Conservation (phyloP, 2,329 filamentous ascomycete genomes). For the Pestalotiopsis sp. region DNA sequence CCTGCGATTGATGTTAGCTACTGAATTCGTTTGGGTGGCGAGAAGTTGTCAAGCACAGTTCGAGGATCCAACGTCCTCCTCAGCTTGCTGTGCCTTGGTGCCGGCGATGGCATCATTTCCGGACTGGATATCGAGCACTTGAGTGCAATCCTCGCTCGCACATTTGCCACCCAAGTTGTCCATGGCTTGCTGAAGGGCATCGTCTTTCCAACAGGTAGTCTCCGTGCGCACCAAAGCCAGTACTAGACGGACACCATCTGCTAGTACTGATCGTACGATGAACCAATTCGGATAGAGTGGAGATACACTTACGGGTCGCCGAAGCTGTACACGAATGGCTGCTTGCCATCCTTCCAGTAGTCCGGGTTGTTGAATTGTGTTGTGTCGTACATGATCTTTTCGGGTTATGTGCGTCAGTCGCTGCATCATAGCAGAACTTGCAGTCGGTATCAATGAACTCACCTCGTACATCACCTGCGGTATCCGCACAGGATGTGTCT, state of each 20-base stretch:
- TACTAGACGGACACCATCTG: neutral
- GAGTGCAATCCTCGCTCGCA: neutral
- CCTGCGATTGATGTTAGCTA: neutral
- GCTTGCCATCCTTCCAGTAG: conserved; percentile 17
- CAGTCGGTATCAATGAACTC: no score
- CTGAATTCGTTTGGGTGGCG: accelerated
- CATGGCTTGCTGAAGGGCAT: conserved; percentile 11
- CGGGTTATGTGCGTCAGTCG: no score
- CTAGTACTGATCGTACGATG: neutral
- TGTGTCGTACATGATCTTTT: conserved; percentile 47
- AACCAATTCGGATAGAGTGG: neutral
- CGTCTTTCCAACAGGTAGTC: conserved; percentile 15
- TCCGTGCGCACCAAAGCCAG: conserved; percentile 10
- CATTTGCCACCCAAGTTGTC: neutral
- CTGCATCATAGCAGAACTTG: no score
- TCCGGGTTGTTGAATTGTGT: conserved; percentile 34
- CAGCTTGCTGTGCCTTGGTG: neutral
- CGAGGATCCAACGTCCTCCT: neutral
- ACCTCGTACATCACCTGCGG: conserved; percentile 59
- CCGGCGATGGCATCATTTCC: neutral
- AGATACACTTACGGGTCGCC: conserved; percentile 1
- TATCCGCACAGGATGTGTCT: conserved; percentile 47
- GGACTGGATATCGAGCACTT: neutral
- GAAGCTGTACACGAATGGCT: conserved; percentile 17
- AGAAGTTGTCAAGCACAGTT: neutral